These are phyloP conservation scores for Sarocladium strictum DNA, from an alignment of 2,329 filamentous ascomycete genomes.

Conservation along the genomic window DNA sequence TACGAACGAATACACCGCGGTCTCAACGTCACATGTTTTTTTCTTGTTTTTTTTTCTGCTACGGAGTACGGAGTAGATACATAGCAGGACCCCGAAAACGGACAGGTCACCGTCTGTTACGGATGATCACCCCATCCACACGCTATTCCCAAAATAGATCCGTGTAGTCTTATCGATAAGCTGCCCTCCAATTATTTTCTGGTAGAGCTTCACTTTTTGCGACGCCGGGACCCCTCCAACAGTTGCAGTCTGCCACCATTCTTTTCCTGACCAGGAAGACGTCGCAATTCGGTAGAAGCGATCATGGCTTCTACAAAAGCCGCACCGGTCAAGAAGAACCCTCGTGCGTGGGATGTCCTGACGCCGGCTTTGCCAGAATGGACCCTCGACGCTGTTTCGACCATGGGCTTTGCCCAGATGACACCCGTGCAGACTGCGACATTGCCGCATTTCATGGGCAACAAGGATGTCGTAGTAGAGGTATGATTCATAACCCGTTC, in stretches of 20 bases:
- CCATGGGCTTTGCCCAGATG: conserved; percentile 82
- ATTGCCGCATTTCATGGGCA: conserved; percentile 79
- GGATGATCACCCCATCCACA: too few species aligned
- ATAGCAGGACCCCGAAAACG: too few species aligned
- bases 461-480: conserved; percentile 91
- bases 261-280: neutral
- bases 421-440: conserved; percentile 94
- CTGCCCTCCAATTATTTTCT: conserved; percentile 1
- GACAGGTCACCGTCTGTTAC: too few species aligned
- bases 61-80: neutral
- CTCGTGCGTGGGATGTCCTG: conserved; percentile 38
- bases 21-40: neutral
- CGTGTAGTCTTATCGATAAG: conserved; percentile 2
- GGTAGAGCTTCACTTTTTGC: conserved; percentile 7
- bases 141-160: neutral
- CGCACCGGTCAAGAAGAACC: conserved; percentile 34
- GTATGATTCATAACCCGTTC: too few species aligned
- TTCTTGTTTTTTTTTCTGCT: neutral
- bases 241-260: neutral
- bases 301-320: conserved; percentile 27
- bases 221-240: conserved; percentile 2
- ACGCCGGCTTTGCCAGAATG: conserved; percentile 49
- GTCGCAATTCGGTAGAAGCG: neutral
- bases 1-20: neutral
- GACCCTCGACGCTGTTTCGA: conserved; percentile 75